These are phyloP conservation scores for Apiotrichum domesticum DNA, from an alignment of 1,284 basidiomycete species.

Conservation along the genomic window DNA sequence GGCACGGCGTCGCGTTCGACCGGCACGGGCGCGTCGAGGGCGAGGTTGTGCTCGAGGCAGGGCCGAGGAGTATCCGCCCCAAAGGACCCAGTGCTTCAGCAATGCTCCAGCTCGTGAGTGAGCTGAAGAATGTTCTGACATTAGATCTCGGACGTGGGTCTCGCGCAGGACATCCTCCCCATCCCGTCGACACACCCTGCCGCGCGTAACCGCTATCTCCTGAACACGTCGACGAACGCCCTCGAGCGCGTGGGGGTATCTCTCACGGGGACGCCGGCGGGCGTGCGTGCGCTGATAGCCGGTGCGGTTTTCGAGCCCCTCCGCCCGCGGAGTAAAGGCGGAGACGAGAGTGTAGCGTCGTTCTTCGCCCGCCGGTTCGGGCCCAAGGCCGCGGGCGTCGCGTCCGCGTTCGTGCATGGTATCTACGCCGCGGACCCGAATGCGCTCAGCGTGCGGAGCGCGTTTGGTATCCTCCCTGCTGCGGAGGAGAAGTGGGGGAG, in stretches of 20 bases:
- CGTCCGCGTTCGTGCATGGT: conserved; percentile 82
- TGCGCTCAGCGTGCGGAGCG: conserved; percentile 64
- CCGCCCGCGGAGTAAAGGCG: conserved; percentile 29
- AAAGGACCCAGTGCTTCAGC: conserved; percentile 54
- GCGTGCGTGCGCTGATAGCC: conserved; percentile 48
- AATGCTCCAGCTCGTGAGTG: conserved; percentile 71
- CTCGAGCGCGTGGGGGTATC: conserved; percentile 7
- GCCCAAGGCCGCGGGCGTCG: conserved; percentile 62
- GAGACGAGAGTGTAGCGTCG: conserved; percentile 77
- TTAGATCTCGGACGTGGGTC: conserved; percentile 25
- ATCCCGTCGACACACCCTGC: conserved; percentile 37
- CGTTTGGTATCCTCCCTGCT: conserved; percentile 68
- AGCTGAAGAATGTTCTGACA: no score
- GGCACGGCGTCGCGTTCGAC: conserved; percentile 43
- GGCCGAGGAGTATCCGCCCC: conserved; percentile 74
- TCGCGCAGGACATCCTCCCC: conserved; percentile 28
- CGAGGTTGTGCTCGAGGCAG: conserved; percentile 64
- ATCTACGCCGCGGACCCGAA: conserved; percentile 85
- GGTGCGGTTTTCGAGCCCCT: conserved; percentile 59
- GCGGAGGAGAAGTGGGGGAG: conserved; percentile 62
- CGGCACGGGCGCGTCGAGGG: conserved; percentile 30
- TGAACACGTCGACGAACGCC: conserved; percentile 14
- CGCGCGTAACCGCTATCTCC: conserved; percentile 40
- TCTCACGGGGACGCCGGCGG: conserved; percentile 1
- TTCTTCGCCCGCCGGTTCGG: conserved; percentile 77